Evolutionary conservation across 352 stramenopile genomes (phyloP).

Genomic region (Globisporangium cederbergense): DNA sequence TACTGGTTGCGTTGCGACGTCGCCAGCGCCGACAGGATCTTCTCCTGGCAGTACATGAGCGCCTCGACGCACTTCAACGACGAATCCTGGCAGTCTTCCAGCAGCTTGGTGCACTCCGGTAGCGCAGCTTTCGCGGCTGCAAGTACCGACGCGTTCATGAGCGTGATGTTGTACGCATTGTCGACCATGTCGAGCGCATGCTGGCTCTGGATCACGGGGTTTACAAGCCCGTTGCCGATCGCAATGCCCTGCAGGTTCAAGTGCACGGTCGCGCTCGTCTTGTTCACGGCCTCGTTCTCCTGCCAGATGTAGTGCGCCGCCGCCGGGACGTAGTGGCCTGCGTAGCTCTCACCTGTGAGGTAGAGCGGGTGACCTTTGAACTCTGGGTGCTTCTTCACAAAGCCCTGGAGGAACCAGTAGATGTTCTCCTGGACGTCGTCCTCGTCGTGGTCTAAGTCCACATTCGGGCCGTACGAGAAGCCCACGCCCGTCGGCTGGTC

Average conservation of each 20-base stretch:
- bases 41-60: conserved; percentile 2
- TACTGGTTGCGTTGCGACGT: conserved; percentile 52
- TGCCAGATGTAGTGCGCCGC: conserved; percentile 32
- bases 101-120: conserved; percentile 23
- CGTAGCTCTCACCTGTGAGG: conserved; percentile 39
- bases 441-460: conserved; percentile 31
- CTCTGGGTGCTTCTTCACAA: conserved; percentile 31
- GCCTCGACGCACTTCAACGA: conserved; percentile 29
- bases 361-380: conserved; percentile 28
- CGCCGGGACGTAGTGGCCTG: conserved; percentile 34
- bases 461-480: conserved; percentile 26
- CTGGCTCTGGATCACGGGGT: conserved; percentile 28
- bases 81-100: conserved; percentile 27
- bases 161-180: conserved; percentile 69
- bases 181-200: conserved; percentile 60
- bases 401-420: conserved; percentile 36
- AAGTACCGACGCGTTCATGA: conserved; percentile 35
- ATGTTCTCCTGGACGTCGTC: conserved; percentile 38
- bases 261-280: neutral
- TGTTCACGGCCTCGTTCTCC: conserved; percentile 17
- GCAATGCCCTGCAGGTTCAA: conserved; percentile 37
- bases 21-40: conserved; percentile 37
- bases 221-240: conserved; percentile 39
- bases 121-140: conserved; percentile 5
- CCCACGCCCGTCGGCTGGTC: conserved; percentile 35